These are phyloP conservation scores for Plectosphaerella cucumerina DNA, from an alignment of 2,329 filamentous ascomycete genomes.

Conservation along the genomic window DNA sequence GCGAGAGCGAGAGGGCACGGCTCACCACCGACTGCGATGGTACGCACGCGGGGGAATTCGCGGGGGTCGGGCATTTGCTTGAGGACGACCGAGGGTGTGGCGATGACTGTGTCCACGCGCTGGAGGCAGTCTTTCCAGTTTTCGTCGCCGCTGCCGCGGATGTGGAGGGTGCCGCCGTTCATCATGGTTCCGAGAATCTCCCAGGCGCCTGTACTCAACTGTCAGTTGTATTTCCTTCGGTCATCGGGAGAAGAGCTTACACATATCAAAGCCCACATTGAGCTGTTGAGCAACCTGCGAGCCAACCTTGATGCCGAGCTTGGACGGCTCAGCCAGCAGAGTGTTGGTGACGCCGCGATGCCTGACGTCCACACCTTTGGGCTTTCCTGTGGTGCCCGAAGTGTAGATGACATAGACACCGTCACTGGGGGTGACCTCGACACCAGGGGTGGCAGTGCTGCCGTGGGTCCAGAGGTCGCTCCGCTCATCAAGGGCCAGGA, in stretches of 20 bases:
- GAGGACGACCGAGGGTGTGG: conserved; percentile 12
- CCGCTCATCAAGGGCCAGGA: conserved; percentile 9
- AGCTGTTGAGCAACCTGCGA: conserved; percentile 51
- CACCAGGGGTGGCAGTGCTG: conserved; percentile 9
- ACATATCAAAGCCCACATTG: conserved; percentile 59
- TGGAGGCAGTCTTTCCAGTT: conserved; percentile 11
- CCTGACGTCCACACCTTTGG: conserved; percentile 55
- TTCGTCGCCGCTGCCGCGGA: conserved; percentile 14
- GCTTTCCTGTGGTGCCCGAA: conserved; percentile 53
- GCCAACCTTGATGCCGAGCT: conserved; percentile 44
- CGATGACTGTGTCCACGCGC: conserved; percentile 15
- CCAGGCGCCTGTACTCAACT: conserved; percentile 48
- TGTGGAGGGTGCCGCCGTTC: conserved; percentile 14
- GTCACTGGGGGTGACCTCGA: conserved; percentile 26
- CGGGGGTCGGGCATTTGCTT: conserved; percentile 11
- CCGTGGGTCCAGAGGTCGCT: conserved; percentile 10
- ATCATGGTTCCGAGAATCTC: conserved; percentile 44
- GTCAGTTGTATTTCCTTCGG: no score
- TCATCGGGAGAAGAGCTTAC: conserved; percentile 33
- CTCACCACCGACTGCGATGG: conserved; percentile 13
- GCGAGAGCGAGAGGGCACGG: conserved; percentile 32
- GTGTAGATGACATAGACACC: conserved; percentile 51
- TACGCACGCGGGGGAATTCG: conserved; percentile 12
- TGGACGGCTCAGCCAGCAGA: conserved; percentile 12
- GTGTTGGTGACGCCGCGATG: conserved; percentile 28